Evolutionary conservation across 2,329 filamentous ascomycete genomes (phyloP).

Genomic region (Cladophialophora immunda): DNA sequence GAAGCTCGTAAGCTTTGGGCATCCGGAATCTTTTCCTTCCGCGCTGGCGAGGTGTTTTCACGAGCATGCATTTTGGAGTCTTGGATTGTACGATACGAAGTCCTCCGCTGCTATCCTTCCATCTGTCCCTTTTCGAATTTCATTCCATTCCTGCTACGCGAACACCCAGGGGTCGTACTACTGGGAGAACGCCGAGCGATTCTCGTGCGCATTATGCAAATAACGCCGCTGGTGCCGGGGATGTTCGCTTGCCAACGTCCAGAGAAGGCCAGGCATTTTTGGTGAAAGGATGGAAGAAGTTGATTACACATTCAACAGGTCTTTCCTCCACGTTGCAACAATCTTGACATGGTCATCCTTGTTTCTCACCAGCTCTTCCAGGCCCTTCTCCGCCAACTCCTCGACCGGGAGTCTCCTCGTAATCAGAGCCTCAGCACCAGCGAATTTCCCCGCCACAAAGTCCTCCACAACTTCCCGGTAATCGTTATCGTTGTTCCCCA

Average conservation of each 20-base stretch:
- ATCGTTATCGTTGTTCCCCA: slow-evolving; percentile 13
- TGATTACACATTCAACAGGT: slow-evolving; percentile 4
- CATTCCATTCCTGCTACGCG: neutral
- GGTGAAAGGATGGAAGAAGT: neutral
- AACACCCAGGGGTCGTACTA: neutral
- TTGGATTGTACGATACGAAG: slow-evolving; percentile 1
- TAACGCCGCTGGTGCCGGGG: neutral
- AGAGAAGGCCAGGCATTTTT: neutral
- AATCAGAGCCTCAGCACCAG: slow-evolving; percentile 12
- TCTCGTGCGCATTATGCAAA: neutral
- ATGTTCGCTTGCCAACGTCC: neutral
- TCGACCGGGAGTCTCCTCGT: slow-evolving; percentile 10
- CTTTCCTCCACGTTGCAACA: slow-evolving; percentile 10
- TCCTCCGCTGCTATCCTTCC: neutral
- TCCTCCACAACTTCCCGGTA: slow-evolving; percentile 19
- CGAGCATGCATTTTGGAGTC: too few relatives aligned
- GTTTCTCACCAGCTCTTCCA: slow-evolving; percentile 16
- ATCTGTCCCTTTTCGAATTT: neutral
- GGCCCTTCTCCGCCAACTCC: slow-evolving; percentile 9
- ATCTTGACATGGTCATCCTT: slow-evolving; percentile 18
- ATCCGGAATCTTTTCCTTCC: slow-evolving; percentile 1
- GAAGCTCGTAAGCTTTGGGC: neutral
- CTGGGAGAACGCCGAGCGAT: neutral
- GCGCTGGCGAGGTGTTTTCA: neutral
- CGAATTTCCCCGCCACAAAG: slow-evolving; percentile 13